Conservation (phyloP, 2,329 filamentous ascomycete genomes). For the Calycina herbarum region DNA sequence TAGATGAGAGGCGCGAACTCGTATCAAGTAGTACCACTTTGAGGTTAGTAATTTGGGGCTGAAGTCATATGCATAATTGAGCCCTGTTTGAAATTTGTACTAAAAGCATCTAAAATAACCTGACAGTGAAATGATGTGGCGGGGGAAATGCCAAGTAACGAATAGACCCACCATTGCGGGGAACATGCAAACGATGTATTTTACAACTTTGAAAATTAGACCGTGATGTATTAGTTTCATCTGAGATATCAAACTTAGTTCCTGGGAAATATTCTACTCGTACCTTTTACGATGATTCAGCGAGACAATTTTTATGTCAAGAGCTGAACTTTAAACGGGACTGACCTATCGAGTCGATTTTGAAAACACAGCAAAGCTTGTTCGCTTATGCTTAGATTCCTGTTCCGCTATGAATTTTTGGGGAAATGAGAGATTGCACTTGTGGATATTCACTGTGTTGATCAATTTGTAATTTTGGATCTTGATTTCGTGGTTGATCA, state of each 20-base stretch:
- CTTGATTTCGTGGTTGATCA: not conserved
- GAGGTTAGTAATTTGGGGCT: not conserved
- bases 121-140: not conserved
- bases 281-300: not conserved
- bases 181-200: not conserved
- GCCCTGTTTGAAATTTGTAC: not conserved
- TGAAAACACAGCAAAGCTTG: not conserved
- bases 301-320: not conserved
- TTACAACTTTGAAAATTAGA: not conserved
- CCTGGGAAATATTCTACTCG: not conserved
- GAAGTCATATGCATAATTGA: not conserved
- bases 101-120: too few species aligned
- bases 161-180: not conserved
- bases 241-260: not conserved
- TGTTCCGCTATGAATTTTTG: not conserved
- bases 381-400: not conserved
- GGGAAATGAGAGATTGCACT: not conserved
- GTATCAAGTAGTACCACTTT: not conserved
- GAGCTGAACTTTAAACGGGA: not conserved
- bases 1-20: not conserved
- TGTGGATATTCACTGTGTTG: not conserved
- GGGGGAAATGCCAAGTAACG: not conserved
- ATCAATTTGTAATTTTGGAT: not conserved
- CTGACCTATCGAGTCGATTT: not conserved
- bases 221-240: not conserved